Conservation (phyloP, 495 filamentous ascomycete species). For the Penicillium lividum region DNA sequence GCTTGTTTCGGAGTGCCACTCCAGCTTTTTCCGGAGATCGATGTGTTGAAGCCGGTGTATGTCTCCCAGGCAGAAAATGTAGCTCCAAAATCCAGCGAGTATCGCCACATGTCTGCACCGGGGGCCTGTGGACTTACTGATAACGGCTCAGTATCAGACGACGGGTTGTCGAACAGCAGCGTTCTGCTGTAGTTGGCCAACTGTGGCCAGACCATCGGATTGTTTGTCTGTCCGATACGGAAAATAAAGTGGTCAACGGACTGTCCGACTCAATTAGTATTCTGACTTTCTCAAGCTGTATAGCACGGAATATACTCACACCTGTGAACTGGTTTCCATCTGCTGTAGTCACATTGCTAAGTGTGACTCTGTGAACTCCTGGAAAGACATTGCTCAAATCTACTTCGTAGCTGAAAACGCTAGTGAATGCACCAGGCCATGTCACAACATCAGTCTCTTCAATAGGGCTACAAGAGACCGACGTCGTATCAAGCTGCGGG, state of each 20-base stretch:
- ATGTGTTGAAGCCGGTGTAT: constrained; percentile 53
- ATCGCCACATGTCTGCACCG: constrained; percentile 65
- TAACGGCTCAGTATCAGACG: constrained; percentile 35
- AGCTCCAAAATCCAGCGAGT: constrained; percentile 61
- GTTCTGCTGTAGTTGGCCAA: constrained; percentile 45
- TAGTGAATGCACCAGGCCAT: constrained; percentile 35
- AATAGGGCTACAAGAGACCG: constrained; percentile 25
- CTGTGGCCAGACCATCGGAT: constrained; percentile 63
- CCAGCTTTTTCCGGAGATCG: constrained; percentile 51
- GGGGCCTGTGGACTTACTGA: constrained; percentile 60
- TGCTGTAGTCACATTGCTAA: constrained; percentile 45
- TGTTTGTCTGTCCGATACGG: constrained; percentile 56
- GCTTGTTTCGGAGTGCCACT: constrained; percentile 59
- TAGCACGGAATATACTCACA: constrained; percentile 16
- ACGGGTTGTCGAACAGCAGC: constrained; percentile 35
- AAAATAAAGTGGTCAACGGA: constrained; percentile 59
- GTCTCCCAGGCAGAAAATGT: constrained; percentile 59
- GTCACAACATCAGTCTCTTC: constrained; percentile 22
- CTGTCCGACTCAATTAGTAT: constrained; percentile 32
- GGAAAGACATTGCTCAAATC: constrained; percentile 48
- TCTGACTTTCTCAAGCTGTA: background rate
- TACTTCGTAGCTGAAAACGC: constrained; percentile 36
- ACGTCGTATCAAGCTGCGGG: constrained; percentile 39
- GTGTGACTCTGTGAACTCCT: constrained; percentile 47
- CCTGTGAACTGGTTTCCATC: constrained; percentile 38